These are phyloP conservation scores for Phyllosticta capitalensis DNA, from an alignment of 2,329 filamentous ascomycete genomes.

Conservation along the genomic window DNA sequence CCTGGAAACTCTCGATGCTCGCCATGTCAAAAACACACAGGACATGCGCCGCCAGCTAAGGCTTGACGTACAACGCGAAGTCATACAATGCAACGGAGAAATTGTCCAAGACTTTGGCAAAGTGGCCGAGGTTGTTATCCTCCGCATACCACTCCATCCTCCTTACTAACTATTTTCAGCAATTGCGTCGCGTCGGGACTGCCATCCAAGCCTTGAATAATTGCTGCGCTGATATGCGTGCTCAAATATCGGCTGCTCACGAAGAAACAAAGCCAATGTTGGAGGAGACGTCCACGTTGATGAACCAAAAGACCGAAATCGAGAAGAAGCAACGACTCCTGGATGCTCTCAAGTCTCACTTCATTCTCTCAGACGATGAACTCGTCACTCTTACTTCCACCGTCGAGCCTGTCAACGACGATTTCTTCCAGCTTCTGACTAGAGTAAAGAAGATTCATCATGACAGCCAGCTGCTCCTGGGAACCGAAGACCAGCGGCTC, in stretches of 20 bases:
- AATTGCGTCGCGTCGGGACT: constrained; percentile 74
- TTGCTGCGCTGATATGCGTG: constrained; percentile 71
- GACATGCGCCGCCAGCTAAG: constrained; percentile 71
- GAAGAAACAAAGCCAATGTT: constrained; percentile 64
- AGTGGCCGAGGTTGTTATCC: constrained; percentile 62
- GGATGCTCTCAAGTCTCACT: constrained; percentile 68
- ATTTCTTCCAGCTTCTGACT: constrained; percentile 67
- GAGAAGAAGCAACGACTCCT: constrained; percentile 75
- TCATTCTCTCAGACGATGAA: constrained; percentile 76
- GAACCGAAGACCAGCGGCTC: constrained; percentile 78
- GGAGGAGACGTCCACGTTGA: constrained; percentile 64
- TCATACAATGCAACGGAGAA: constrained; percentile 84
- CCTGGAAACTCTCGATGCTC: constrained; percentile 64
- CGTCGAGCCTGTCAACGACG: constrained; percentile 72
- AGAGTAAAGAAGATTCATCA: constrained; percentile 80
- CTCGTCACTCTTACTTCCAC: constrained; percentile 64
- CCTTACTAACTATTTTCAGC: constrained; percentile 42
- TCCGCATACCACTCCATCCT: too few relatives aligned
- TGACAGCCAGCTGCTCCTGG: constrained; percentile 82
- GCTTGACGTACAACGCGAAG: constrained; percentile 78
- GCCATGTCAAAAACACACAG: constrained; percentile 61
- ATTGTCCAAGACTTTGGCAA: constrained; percentile 81
- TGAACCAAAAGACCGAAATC: constrained; percentile 62
- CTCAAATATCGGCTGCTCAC: constrained; percentile 65
- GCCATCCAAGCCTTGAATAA: constrained; percentile 71